phyloP scores from a whole-genome alignment of 2,329 filamentous ascomycete species.

The Pyricularia sp. region DNA sequence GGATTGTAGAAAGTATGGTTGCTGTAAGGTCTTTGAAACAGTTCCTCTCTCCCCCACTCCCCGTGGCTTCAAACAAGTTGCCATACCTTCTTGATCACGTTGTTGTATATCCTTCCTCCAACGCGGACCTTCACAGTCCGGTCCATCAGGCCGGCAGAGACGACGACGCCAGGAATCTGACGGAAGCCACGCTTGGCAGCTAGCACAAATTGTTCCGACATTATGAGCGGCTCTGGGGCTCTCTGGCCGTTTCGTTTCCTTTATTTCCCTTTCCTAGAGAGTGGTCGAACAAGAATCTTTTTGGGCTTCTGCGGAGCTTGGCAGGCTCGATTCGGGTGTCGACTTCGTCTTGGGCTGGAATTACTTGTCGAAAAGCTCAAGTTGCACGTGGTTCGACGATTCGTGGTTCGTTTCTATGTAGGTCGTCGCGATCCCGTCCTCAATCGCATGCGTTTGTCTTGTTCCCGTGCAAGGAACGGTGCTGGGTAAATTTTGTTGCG shows the following conservation, averaged over 20 bases:
- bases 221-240: slow-evolving; percentile 8
- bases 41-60: background rate
- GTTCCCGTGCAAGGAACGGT: background rate
- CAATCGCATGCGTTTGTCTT: background rate
- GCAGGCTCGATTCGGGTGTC: background rate
- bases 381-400: background rate
- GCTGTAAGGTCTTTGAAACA: background rate
- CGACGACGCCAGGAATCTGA: slow-evolving; percentile 54
- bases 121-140: slow-evolving; percentile 70
- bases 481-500: slow-evolving; percentile 1
- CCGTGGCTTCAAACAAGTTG: background rate
- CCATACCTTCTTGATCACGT: slow-evolving; percentile 55
- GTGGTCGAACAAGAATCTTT: background rate
- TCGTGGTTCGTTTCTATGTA: background rate
- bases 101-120: slow-evolving; percentile 59
- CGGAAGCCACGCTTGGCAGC: slow-evolving; percentile 31
- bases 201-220: slow-evolving; percentile 21
- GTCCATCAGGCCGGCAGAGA: slow-evolving; percentile 64
- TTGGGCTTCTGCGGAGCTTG: background rate
- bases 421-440: background rate
- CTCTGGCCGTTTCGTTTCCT: background rate
- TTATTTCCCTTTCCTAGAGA: background rate
- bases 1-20: background rate
- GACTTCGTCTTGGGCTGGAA: background rate
- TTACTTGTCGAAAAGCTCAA: background rate